phyloP scores from a whole-genome alignment of 2,329 filamentous ascomycete genomes.

The Alternaria consortialis region DNA sequence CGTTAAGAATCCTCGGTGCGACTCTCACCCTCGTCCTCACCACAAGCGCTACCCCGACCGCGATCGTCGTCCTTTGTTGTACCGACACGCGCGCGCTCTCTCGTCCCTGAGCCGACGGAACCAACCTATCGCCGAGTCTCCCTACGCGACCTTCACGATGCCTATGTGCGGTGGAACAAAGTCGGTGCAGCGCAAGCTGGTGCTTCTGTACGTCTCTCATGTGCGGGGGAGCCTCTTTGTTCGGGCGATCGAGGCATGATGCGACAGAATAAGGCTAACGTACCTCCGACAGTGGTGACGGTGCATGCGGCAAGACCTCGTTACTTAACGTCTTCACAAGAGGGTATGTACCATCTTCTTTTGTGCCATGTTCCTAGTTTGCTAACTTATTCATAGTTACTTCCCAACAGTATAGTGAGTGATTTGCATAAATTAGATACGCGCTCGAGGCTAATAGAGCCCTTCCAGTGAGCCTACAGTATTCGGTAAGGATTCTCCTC shows the following conservation, averaged over 20 bases:
- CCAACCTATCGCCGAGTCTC: constrained; percentile 32
- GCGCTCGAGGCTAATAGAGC: constrained; percentile 29
- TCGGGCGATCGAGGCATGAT: constrained; percentile 11
- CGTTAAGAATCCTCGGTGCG: constrained; percentile 19
- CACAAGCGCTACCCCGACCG: constrained; percentile 13
- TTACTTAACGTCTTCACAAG: constrained; percentile 97
- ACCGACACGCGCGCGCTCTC: constrained; percentile 37
- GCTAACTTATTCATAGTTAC: constrained; percentile 66
- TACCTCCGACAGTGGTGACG: constrained; percentile 74
- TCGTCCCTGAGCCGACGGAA: constrained; percentile 34
- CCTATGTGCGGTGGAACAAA: constrained; percentile 64
- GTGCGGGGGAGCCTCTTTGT: constrained; percentile 23
- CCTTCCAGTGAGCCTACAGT: constrained; percentile 82
- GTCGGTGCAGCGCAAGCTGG: constrained; percentile 94
- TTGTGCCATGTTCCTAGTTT: neutral
- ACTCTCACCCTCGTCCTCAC: constrained; percentile 15
- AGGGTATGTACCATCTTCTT: constrained; percentile 71
- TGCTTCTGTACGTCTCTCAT: constrained; percentile 75
- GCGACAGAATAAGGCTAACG: constrained; percentile 38
- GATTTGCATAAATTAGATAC: constrained; percentile 15
- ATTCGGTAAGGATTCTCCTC: constrained; percentile 65
- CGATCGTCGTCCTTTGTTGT: constrained; percentile 24
- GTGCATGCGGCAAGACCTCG: constrained; percentile 96
- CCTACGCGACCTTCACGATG: constrained; percentile 45
- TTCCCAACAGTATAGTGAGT: constrained; percentile 94